A percentile compares a stretch with the other conserved stretches of the same genome.
Conservation (phyloP, 805 yeast genomes). For the Schwanniomyces sp. region DNA sequence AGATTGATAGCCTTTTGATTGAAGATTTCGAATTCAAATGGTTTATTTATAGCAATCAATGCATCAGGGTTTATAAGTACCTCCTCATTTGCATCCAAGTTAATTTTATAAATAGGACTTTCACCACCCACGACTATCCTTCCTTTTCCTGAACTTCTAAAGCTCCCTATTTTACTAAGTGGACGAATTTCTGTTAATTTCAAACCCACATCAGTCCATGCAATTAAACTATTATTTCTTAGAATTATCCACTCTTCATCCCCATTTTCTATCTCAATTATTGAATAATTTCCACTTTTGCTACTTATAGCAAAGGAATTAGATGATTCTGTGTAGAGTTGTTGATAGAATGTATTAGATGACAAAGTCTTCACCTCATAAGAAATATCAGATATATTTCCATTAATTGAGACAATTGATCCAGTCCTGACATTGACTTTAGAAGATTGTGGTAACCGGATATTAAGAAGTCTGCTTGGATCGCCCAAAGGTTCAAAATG, state of each 20-base stretch:
- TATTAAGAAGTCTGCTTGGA: slow-evolving; percentile 38
- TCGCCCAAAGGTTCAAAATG: slow-evolving; percentile 41
- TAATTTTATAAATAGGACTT: slow-evolving; percentile 38
- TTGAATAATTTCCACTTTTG: slow-evolving; percentile 39
- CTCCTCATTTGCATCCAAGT: slow-evolving; percentile 34
- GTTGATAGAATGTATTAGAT: slow-evolving; percentile 8
- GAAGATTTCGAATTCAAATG: background rate
- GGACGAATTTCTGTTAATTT: slow-evolving; percentile 15
- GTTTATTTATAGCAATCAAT: slow-evolving; percentile 32
- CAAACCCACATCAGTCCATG: slow-evolving; percentile 48
- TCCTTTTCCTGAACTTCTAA: slow-evolving; percentile 38
- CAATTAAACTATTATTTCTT: slow-evolving; percentile 36
- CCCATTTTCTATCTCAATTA: slow-evolving; percentile 37
- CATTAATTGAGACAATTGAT: slow-evolving; percentile 45
- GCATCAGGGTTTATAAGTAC: slow-evolving; percentile 38
- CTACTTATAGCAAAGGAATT: slow-evolving; percentile 31
- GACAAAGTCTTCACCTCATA: slow-evolving; percentile 7
- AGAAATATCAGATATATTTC: slow-evolving; percentile 30
- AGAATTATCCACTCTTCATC: slow-evolving; percentile 42
- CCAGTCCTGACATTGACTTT: slow-evolving; percentile 37
- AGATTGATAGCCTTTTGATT: background rate
- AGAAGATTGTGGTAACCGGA: slow-evolving; percentile 44
- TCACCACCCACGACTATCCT: slow-evolving; percentile 37
- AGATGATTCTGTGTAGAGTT: slow-evolving; percentile 14
- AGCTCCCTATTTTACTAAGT: slow-evolving; percentile 21